These are phyloP conservation scores for Hibiscus mutabilis DNA, from an alignment of 345 rosid genomes.

Conservation along the genomic window DNA sequence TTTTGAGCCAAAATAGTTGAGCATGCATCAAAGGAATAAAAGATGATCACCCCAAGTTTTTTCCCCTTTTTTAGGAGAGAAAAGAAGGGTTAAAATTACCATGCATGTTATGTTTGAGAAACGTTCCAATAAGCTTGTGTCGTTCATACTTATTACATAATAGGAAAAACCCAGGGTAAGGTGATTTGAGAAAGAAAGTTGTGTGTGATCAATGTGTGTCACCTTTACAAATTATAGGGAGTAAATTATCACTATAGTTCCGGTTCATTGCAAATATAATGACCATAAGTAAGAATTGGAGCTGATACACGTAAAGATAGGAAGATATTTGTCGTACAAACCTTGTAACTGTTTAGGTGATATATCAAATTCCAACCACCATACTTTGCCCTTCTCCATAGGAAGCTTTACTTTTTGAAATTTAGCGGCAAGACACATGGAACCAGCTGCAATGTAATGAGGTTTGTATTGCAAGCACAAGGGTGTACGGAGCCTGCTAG, in stretches of 20 bases:
- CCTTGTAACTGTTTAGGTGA: slow-evolving; percentile 52
- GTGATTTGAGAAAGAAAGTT: slow-evolving; percentile 2
- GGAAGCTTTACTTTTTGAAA: slow-evolving; percentile 50
- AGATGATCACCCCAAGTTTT: neutral
- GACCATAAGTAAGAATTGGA: neutral
- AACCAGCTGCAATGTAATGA: slow-evolving; percentile 60
- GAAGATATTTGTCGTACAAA: slow-evolving; percentile 13
- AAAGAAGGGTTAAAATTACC: neutral
- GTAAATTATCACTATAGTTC: slow-evolving; percentile 9
- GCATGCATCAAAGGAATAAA: neutral
- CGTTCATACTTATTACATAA: neutral
- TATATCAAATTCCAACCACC: slow-evolving; percentile 65
- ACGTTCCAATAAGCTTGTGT: neutral
- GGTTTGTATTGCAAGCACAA: slow-evolving; percentile 59
- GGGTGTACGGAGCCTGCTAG: slow-evolving; percentile 44
- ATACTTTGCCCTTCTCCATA: slow-evolving; percentile 39
- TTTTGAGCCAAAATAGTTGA: neutral
- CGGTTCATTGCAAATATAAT: neutral
- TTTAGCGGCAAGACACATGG: slow-evolving; percentile 55
- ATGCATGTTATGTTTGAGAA: neutral
- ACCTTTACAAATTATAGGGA: neutral
- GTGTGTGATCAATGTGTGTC: neutral
- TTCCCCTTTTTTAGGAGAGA: neutral
- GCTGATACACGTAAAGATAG: neutral
- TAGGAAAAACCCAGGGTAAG: neutral